These are phyloP conservation scores for Fomitopsis serialis DNA, from an alignment of 768 basidiomycete species.

Conservation along the genomic window DNA sequence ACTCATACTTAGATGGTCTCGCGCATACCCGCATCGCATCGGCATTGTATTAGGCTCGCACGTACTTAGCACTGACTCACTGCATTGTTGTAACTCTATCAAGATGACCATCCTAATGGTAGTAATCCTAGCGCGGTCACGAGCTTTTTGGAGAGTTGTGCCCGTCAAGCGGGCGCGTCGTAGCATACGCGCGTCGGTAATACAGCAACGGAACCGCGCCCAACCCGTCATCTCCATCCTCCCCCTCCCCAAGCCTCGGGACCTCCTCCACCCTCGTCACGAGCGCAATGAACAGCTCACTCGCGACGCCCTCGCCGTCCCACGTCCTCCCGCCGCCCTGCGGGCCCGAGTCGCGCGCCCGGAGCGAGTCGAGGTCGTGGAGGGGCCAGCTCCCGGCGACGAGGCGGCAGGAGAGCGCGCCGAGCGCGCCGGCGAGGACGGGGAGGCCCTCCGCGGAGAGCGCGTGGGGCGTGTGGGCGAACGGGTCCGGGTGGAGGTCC, in stretches of 20 bases:
- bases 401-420: constrained; percentile 68
- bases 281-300: constrained; percentile 79
- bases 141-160: background rate
- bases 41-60: background rate
- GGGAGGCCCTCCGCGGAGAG: constrained; percentile 52
- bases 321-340: constrained; percentile 9
- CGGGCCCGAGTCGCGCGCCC: constrained; percentile 11
- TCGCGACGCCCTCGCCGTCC: constrained; percentile 34
- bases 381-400: constrained; percentile 58
- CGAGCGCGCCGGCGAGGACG: constrained; percentile 53
- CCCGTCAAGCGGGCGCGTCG: constrained; percentile 16
- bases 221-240: constrained; percentile 9
- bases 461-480: constrained; percentile 34
- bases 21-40: background rate
- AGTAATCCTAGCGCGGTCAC: background rate
- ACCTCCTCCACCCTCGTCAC: constrained; percentile 59
- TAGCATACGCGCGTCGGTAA: constrained; percentile 56
- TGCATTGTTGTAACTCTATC: background rate
- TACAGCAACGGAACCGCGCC: constrained; percentile 56
- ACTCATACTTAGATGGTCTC: background rate
- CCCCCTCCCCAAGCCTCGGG: constrained; percentile 16
- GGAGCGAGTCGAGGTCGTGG: constrained; percentile 42
- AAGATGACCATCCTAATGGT: background rate
- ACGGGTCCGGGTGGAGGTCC: constrained; percentile 61
- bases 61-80: constrained; percentile 11